A percentile compares a stretch with the other conserved stretches of the same genome.
Conservation (phyloP, 1,139 yeast species). For the Protomyces macrosporus region DNA sequence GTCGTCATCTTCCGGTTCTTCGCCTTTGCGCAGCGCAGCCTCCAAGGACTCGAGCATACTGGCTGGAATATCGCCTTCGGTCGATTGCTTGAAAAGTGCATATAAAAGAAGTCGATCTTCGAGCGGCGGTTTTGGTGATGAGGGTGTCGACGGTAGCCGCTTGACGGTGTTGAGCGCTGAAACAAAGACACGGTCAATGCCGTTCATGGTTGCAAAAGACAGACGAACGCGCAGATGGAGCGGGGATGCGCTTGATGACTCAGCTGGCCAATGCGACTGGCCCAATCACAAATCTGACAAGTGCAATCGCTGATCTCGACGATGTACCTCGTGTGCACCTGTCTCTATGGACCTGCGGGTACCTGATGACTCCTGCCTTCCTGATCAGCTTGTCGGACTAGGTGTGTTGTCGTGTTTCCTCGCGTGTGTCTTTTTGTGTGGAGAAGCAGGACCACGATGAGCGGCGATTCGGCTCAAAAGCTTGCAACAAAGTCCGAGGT, state of each 20-base stretch:
- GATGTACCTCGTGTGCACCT: no score
- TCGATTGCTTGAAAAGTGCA: constrained; percentile 82
- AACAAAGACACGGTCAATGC: constrained; percentile 64
- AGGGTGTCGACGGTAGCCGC: constrained; percentile 63
- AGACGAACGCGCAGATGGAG: background rate
- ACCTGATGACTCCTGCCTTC: background rate
- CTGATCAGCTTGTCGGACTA: background rate
- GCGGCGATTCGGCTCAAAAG: background rate
- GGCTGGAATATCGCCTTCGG: constrained; percentile 69
- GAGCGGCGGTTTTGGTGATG: constrained; percentile 62
- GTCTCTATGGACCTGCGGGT: no score
- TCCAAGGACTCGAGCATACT: constrained; percentile 58
- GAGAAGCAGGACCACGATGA: background rate
- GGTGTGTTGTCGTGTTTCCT: background rate
- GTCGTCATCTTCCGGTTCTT: constrained; percentile 45
- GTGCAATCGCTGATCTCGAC: no score
- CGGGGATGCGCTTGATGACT: background rate
- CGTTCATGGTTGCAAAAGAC: constrained; percentile 3
- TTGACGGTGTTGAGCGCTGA: constrained; percentile 76
- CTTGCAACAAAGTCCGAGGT: background rate
- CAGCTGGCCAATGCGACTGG: background rate
- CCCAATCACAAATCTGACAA: no score
- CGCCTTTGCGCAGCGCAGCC: constrained; percentile 40
- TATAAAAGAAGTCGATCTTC: constrained; percentile 64
- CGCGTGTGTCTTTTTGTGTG: background rate